Base-by-base conservation (phyloP, 2,329 filamentous ascomycete genomes). In the Aureobasidium leucospermi region DNA sequence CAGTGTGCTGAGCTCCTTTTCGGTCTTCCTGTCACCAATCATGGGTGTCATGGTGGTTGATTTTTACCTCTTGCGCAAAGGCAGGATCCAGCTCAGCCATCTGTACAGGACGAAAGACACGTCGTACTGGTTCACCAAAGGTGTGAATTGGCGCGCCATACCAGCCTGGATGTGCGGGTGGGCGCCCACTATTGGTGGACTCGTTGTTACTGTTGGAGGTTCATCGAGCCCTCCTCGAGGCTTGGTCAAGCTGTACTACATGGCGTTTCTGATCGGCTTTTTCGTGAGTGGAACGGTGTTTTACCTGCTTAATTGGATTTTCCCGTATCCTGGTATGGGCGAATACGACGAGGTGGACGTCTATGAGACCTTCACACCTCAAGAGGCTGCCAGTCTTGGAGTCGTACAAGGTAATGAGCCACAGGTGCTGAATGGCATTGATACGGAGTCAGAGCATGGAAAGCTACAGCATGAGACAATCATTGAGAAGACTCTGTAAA, bases 231-330 rank as follows among this genome's bases (percentile, higher is more conserved):
- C 75, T 4, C 69, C 75, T 3, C 67, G 67, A 32, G 68, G 67
- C 3, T 62, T 78, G 38, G 73, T 72, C n/a, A 68, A 79, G 63
- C 63, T 79, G 16, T 79, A 79, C 63, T 78, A 75, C 60, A 75
- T 76, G 68, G 75, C 78, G 0, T 79, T 79, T 61, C 69, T 79
- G 11, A 69, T 77, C 15, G 77, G 76, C 60, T 42, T 65, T 16
- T 52, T 59, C 19, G 29, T 45, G 15, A 52, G 38, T 16, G 46
- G 38, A 6, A 45, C 59, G 32, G 63, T 64, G 41, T 66, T 64
- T 2, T 63, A 63, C 28, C 19, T 55, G 31, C 53, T 62, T 39
- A 79, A 78, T 59, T 61, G 70, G 15, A 13, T 75, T 16, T 79
- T 75, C 48, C 76, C 77, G 0, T 67, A 74, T 2, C 42, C 57